phyloP scores from a whole-genome alignment of 1,139 yeast species.

The Sugiyamaella pinicola region DNA sequence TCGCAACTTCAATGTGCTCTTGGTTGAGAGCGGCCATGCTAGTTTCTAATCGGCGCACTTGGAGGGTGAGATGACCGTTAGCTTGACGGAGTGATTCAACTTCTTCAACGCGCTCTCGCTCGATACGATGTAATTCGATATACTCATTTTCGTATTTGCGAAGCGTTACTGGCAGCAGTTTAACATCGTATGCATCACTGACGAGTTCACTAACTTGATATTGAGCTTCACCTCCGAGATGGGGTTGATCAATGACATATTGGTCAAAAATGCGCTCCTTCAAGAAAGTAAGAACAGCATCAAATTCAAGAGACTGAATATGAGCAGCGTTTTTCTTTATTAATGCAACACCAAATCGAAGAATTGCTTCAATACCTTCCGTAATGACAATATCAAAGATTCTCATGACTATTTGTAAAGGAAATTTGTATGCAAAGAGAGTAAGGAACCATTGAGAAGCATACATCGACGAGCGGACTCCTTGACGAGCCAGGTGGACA shows the following conservation, averaged over 20 bases:
- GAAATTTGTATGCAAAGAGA: slow-evolving; percentile 90
- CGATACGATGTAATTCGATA: slow-evolving; percentile 68
- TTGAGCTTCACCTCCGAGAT: slow-evolving; percentile 30
- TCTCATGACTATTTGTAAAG: slow-evolving; percentile 76
- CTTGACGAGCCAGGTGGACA: slow-evolving; percentile 78
- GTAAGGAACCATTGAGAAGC: slow-evolving; percentile 97
- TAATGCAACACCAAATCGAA: slow-evolving; percentile 78
- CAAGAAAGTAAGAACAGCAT: slow-evolving; percentile 69
- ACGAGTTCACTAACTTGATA: slow-evolving; percentile 76
- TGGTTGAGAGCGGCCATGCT: slow-evolving; percentile 67
- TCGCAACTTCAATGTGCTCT: slow-evolving; percentile 78
- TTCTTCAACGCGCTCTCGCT: slow-evolving; percentile 68
- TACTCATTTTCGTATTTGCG: slow-evolving; percentile 73
- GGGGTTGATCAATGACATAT: slow-evolving; percentile 50
- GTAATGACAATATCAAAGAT: slow-evolving; percentile 84
- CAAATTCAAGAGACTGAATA: slow-evolving; percentile 67
- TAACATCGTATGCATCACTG: slow-evolving; percentile 72
- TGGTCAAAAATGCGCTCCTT: slow-evolving; percentile 77
- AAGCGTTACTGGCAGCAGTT: slow-evolving; percentile 70
- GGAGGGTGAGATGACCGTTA: slow-evolving; percentile 73
- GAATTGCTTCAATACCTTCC: slow-evolving; percentile 82
- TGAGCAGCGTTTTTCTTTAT: slow-evolving; percentile 66
- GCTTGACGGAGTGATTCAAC: slow-evolving; percentile 62
- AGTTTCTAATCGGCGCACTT: slow-evolving; percentile 73
- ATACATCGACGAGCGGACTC: slow-evolving; percentile 88